These are phyloP conservation scores for Fusarium succisae DNA, from an alignment of 2,329 filamentous ascomycete species.

Conservation along the genomic window DNA sequence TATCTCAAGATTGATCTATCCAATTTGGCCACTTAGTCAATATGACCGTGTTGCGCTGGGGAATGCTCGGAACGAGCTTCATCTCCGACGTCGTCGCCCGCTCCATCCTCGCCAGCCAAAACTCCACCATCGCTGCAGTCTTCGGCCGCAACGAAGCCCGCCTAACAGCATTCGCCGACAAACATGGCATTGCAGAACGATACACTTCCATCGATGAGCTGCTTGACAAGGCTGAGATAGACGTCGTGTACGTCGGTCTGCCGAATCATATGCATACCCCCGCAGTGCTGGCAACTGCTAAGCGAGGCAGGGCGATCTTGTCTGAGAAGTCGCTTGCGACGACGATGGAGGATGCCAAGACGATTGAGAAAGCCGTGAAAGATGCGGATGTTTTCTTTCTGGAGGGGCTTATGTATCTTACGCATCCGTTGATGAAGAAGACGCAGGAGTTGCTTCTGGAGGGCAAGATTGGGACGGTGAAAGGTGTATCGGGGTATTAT, in stretches of 20 bases:
- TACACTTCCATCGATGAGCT: constrained; percentile 3
- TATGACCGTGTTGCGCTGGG: constrained; percentile 1
- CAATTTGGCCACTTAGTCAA: rapidly evolving
- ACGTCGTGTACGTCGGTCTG: constrained; percentile 12
- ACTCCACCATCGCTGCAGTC: constrained; percentile 3
- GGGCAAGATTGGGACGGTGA: not conserved
- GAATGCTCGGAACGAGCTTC: constrained; percentile 19
- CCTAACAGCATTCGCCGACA: not conserved
- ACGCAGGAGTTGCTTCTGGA: not conserved
- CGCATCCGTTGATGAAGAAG: constrained; percentile 4
- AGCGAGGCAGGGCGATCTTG: constrained; percentile 12
- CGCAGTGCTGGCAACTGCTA: constrained; percentile 10
- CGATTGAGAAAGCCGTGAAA: not conserved
- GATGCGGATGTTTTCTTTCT: not conserved
- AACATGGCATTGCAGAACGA: not conserved
- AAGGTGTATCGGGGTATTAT: constrained; percentile 3
- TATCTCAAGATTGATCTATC: rapidly evolving
- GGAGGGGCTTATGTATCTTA: constrained; percentile 6
- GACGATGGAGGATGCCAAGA: not conserved
- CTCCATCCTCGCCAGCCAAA: constrained; percentile 5
- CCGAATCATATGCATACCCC: constrained; percentile 21
- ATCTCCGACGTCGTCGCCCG: constrained; percentile 15
- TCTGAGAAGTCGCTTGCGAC: constrained; percentile 14
- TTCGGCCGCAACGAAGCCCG: constrained; percentile 8
- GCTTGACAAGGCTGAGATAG: not conserved